Conservation (phyloP, 2,329 filamentous ascomycete genomes). For the Colletotrichum sp. region DNA sequence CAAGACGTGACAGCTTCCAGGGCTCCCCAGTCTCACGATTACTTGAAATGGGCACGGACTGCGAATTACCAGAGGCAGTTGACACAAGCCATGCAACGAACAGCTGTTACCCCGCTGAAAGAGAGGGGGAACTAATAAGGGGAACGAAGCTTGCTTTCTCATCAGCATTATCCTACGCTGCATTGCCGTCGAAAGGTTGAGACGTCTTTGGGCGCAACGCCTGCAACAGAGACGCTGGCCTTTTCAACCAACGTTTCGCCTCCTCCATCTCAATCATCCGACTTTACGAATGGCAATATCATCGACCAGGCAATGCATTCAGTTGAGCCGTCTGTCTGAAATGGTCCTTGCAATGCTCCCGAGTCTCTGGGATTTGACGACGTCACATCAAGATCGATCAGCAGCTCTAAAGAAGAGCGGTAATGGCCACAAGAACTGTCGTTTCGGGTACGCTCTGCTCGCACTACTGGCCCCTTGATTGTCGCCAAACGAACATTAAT, state of each 20-base stretch:
- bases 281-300: background rate
- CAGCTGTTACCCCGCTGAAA: conserved; percentile 7
- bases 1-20: background rate
- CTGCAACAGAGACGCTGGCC: background rate
- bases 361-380: conserved; percentile 3
- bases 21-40: background rate
- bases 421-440: background rate
- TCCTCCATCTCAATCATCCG: background rate
- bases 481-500: background rate
- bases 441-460: background rate
- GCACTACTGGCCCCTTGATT: background rate
- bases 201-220: background rate
- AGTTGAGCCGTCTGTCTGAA: background rate
- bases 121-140: background rate
- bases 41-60: background rate
- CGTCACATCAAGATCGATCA: conserved; percentile 1
- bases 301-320: background rate
- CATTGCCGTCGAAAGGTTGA: background rate
- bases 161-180: background rate
- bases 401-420: background rate
- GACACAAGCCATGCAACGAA: background rate
- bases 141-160: background rate
- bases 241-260: background rate
- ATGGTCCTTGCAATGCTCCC: background rate
- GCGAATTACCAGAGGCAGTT: background rate